A percentile compares a stretch with the other conserved stretches of the same genome.
Conservation (phyloP, 495 filamentous ascomycete genomes). For the Recurvomyces mirabilis region DNA sequence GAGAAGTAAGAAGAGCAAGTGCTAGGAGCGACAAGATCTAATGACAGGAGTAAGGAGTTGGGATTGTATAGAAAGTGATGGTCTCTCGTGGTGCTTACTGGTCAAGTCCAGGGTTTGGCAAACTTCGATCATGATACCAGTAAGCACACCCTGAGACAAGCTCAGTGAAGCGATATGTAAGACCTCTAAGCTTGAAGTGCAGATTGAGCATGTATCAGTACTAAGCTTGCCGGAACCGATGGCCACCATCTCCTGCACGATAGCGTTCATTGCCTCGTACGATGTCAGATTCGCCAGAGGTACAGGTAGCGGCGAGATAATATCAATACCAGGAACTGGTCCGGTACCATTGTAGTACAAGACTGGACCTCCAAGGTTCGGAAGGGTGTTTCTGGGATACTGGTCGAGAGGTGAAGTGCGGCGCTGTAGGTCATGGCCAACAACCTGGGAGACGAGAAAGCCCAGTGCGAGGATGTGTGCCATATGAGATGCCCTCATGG, state of each 20-base stretch:
- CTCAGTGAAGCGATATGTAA: slow-evolving; percentile 22
- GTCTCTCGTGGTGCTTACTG: too few relatives aligned
- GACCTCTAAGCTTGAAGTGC: slow-evolving; percentile 15
- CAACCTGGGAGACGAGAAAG: background rate
- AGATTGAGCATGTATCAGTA: slow-evolving; percentile 19
- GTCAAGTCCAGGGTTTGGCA: slow-evolving; percentile 6
- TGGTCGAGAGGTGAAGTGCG: background rate
- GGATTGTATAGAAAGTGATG: too few relatives aligned
- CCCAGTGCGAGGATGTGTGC: background rate
- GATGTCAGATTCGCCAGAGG: slow-evolving; percentile 14
- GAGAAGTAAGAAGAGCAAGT: background rate
- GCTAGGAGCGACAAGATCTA: background rate
- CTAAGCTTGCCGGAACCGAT: slow-evolving; percentile 13
- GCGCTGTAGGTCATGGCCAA: background rate
- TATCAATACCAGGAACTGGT: slow-evolving; percentile 14
- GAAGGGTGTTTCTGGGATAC: background rate
- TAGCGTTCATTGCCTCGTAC: slow-evolving; percentile 11
- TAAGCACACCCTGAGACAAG: slow-evolving; percentile 17
- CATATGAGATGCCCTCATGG: background rate
- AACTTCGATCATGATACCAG: slow-evolving; percentile 21
- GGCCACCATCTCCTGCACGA: slow-evolving; percentile 21
- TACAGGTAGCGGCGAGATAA: slow-evolving; percentile 18
- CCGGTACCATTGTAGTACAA: slow-evolving; percentile 14
- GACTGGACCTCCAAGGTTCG: background rate
- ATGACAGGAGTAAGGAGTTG: too few relatives aligned